Base-by-base conservation (phyloP, 305 asterid species). In the Stenogyne calaminthoides region DNA sequence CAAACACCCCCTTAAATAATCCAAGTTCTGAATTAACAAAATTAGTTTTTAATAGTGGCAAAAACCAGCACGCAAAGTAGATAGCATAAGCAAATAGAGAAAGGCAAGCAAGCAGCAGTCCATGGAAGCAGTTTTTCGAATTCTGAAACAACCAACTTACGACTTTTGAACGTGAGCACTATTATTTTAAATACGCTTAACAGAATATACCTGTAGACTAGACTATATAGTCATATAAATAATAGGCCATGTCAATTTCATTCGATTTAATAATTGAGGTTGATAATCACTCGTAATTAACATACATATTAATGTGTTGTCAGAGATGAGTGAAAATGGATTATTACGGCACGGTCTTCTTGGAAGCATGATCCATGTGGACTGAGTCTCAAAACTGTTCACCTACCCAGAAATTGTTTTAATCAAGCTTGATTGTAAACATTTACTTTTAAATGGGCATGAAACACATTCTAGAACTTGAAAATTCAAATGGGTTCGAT, bases 321-420 rank as follows among this genome's bases (percentile, higher is more conserved):
- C 72, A n/a, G 25, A 29, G 47, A 58, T 57, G 68, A 65, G 37
- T 65, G 25, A 29, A 27, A n/a, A 20, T 32, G 36, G 6, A 8
- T 18, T 27, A 7, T 58, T 57, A 18, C 72, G 61, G 60, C 78
- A 27, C 72, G 47, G 25, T 37, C 67, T 67, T 49, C 9, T 32
- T 40, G 11, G 4, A 19, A 49, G 18, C 27, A 61, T 27, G 3
- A 37, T 40, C 29, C 60, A 19, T 12, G 12, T 14, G 27, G 62
- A 15, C 46, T n/a, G n/a, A 25, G 4, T 14, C 22, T 47, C 36
- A 10, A 52, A 25, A 19, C 55, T 11, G 62, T 76, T 74, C n/a
- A 61, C 73, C 72, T 37, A 51, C 42, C 61, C 59, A n/a, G 32
- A 27, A 32, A 29, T 71, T 39, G 44, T 60, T 29, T 32, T 12